These are phyloP conservation scores for Cantharellus cinnabarinus DNA, from an alignment of 768 basidiomycete genomes.

Conservation along the genomic window DNA sequence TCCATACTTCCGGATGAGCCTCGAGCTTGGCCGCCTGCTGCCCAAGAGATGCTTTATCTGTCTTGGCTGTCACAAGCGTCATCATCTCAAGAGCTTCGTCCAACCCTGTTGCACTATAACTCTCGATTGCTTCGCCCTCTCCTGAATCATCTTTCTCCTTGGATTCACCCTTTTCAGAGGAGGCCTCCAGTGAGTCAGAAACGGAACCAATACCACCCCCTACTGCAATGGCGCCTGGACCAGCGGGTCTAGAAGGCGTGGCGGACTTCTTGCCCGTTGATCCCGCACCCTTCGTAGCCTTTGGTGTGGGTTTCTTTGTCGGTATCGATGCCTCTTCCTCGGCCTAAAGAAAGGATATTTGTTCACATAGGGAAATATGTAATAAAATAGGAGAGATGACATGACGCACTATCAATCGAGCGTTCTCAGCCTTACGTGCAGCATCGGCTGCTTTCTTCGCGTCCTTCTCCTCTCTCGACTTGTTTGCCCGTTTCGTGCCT, in stretches of 20 bases:
- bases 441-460: slow-evolving; percentile 64
- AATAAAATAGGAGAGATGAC: background rate
- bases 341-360: slow-evolving; percentile 19
- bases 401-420: slow-evolving; percentile 32
- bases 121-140: slow-evolving; percentile 28
- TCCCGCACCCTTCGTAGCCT: slow-evolving; percentile 21
- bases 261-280: slow-evolving; percentile 28
- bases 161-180: slow-evolving; percentile 5
- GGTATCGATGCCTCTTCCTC: slow-evolving; percentile 57
- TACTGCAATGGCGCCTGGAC: slow-evolving; percentile 70
- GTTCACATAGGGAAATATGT: background rate
- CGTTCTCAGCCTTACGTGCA: slow-evolving; percentile 72
- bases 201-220: slow-evolving; percentile 23
- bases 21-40: slow-evolving; percentile 73
- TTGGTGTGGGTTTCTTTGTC: slow-evolving; percentile 43
- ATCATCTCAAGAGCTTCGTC: slow-evolving; percentile 80
- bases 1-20: slow-evolving; percentile 71
- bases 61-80: slow-evolving; percentile 75
- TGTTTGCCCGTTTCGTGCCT: slow-evolving; percentile 37
- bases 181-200: slow-evolving; percentile 8
- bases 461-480: slow-evolving; percentile 52
- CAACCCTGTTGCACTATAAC: slow-evolving; percentile 66
- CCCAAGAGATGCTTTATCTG: slow-evolving; percentile 81
- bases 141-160: slow-evolving; percentile 9
- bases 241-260: slow-evolving; percentile 34